Percentiles rank a stretch among this genome's conserved stretches.
Conservation (phyloP, 345 rosid species). For the Balakata baccata region DNA sequence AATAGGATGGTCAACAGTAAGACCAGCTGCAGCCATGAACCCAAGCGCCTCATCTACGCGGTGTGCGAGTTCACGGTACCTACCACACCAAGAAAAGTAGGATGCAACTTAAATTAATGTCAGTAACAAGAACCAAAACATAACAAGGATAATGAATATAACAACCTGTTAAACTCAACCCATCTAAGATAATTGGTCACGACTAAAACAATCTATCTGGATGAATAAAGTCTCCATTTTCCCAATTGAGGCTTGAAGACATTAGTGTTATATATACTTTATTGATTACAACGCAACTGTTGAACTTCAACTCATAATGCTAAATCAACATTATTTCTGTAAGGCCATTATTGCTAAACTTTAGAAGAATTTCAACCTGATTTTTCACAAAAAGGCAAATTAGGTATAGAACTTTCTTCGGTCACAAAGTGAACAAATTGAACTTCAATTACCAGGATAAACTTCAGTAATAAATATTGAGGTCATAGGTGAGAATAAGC, state of each 20-base stretch:
- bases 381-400: background rate
- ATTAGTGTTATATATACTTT: too few relatives aligned
- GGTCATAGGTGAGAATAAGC: background rate
- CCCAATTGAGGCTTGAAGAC: too few relatives aligned
- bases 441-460: background rate
- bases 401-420: background rate
- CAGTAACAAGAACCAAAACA: slow-evolving; percentile 1
- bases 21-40: slow-evolving; percentile 33
- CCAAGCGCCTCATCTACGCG: slow-evolving; percentile 35
- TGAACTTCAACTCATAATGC: too few relatives aligned
- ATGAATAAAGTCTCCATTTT: too few relatives aligned
- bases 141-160: background rate
- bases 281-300: too few relatives aligned
- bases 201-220: too few relatives aligned
- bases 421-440: background rate
- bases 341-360: background rate
- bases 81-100: slow-evolving; percentile 8
- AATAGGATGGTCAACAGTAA: slow-evolving; percentile 33
- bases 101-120: background rate
- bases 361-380: background rate
- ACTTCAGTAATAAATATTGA: background rate
- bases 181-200: background rate
- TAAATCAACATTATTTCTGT: too few relatives aligned
- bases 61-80: slow-evolving; percentile 31
- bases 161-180: background rate